A percentile compares a stretch with the other conserved stretches of the same genome.
These are phyloP conservation scores for Solanum lycopersicoides DNA, from an alignment of 257 asterid genomes.

Conservation along the genomic window DNA sequence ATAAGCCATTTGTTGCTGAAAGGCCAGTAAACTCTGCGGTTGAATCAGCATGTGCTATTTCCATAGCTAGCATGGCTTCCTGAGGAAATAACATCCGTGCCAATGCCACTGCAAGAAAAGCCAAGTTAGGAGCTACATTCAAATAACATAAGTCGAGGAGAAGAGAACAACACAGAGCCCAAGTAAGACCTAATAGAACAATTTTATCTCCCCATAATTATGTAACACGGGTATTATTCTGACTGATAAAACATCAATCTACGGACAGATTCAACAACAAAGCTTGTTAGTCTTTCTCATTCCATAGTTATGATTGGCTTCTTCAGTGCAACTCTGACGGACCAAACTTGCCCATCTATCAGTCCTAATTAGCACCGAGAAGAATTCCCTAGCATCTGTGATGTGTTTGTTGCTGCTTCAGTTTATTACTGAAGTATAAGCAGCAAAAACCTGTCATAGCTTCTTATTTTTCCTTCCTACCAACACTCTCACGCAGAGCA, in stretches of 20 bases:
- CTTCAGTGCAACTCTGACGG: neutral
- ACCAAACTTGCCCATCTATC: neutral
- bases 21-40: constrained; percentile 67
- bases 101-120: constrained; percentile 56
- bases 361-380: neutral
- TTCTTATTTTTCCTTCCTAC: neutral
- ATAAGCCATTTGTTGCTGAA: constrained; percentile 35
- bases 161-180: neutral
- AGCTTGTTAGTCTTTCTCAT: neutral
- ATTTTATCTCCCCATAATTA: neutral
- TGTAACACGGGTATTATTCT: neutral
- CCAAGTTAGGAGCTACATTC: neutral
- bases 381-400: neutral
- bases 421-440: neutral
- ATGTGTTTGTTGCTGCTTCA: neutral
- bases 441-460: neutral
- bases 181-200: neutral
- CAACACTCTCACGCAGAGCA: neutral
- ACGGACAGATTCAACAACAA: neutral
- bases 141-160: neutral
- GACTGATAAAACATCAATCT: neutral
- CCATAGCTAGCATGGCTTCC: constrained; percentile 85
- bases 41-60: constrained; percentile 59
- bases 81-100: constrained; percentile 70
- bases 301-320: neutral